Percentiles rank a stretch among this genome's conserved stretches.
Evolutionary conservation across 2,329 filamentous ascomycete genomes (phyloP).

Genomic region (Pestalotiopsis sp.): DNA sequence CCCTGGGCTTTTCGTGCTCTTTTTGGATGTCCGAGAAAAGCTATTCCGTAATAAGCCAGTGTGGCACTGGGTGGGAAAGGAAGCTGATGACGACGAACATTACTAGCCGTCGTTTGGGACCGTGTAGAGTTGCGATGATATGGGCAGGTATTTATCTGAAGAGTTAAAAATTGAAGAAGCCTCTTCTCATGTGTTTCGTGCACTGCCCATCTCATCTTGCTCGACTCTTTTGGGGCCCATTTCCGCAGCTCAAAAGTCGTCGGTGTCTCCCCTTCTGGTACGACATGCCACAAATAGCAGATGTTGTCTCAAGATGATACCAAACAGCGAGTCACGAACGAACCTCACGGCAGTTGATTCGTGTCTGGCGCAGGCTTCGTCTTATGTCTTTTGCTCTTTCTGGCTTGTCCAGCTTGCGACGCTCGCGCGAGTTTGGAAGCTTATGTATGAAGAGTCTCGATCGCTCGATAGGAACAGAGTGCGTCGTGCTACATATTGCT

Average conservation of each 20-base stretch:
- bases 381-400: not conserved
- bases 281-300: not conserved
- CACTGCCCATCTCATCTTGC: not conserved
- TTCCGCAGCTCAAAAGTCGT: not conserved
- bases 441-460: not conserved
- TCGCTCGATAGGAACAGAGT: not conserved
- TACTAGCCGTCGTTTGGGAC: not conserved
- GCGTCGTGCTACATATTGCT: too few species aligned
- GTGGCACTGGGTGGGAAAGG: not conserved
- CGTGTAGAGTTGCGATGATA: not conserved
- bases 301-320: constrained; percentile 10
- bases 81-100: not conserved
- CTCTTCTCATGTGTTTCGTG: not conserved
- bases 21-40: not conserved
- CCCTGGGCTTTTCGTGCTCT: not conserved
- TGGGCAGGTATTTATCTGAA: not conserved
- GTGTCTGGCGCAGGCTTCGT: not conserved
- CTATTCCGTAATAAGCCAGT: not conserved
- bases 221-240: not conserved
- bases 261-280: not conserved
- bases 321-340: constrained; percentile 8
- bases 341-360: constrained; percentile 2
- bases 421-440: not conserved
- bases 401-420: not conserved
- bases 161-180: not conserved